These are phyloP conservation scores for Diplodia corticola DNA, from an alignment of 2,329 filamentous ascomycete species.

Conservation along the genomic window DNA sequence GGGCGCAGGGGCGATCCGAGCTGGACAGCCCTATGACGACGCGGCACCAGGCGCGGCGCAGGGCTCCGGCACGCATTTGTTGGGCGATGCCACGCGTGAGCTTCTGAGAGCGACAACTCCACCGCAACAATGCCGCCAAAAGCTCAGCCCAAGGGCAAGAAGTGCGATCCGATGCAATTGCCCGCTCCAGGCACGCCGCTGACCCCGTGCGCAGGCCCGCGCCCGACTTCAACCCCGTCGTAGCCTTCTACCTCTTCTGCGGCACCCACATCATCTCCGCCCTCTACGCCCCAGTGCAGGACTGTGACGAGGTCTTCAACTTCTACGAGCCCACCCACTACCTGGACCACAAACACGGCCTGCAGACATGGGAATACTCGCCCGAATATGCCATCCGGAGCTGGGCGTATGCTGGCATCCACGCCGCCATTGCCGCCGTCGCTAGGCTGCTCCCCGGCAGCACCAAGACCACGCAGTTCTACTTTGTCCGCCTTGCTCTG, in stretches of 20 bases:
- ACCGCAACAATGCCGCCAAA: slow-evolving; percentile 13
- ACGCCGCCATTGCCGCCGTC: slow-evolving; percentile 70
- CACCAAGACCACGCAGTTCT: slow-evolving; percentile 69
- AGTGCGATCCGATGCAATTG: slow-evolving; percentile 7
- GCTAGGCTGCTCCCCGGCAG: slow-evolving; percentile 55
- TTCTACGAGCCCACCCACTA: slow-evolving; percentile 99
- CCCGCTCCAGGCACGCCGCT: slow-evolving; percentile 47
- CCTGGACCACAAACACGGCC: slow-evolving; percentile 83
- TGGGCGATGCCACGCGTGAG: slow-evolving; percentile 6
- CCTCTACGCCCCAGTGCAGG: slow-evolving; percentile 84
- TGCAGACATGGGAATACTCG: slow-evolving; percentile 99
- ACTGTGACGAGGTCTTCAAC: slow-evolving; percentile 98
- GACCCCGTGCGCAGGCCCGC: slow-evolving; percentile 18
- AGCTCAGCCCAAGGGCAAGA: slow-evolving; percentile 9
- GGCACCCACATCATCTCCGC: slow-evolving; percentile 74
- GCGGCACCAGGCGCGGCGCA: not conserved
- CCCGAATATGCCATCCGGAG: slow-evolving; percentile 92
- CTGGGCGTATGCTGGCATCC: slow-evolving; percentile 85
- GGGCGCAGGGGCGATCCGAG: slow-evolving; percentile 9
- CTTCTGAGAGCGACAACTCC: not conserved
- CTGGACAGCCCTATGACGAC: slow-evolving; percentile 13
- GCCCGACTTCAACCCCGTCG: slow-evolving; percentile 63
- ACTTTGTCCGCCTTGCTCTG: slow-evolving; percentile 75
- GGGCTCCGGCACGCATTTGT: slow-evolving; percentile 14
- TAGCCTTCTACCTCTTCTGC: slow-evolving; percentile 79